These are phyloP conservation scores for Amaranthus hypochondriacus DNA, from an alignment of 148 eudicot species.

Conservation along the genomic window DNA sequence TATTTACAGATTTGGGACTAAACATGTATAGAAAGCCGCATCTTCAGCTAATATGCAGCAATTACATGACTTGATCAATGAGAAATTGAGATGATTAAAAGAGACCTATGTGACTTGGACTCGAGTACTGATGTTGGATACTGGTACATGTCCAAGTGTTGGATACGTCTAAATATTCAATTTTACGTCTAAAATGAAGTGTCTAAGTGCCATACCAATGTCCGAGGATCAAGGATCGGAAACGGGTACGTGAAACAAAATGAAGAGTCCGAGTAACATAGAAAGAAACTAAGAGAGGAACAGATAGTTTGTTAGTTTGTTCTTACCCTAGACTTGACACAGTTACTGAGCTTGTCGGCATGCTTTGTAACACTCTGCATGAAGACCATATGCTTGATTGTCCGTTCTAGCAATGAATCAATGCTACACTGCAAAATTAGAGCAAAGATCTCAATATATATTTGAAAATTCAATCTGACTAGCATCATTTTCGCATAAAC, in stretches of 20 bases:
- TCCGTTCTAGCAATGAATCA: conserved; percentile 85
- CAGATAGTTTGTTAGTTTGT: background rate
- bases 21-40: background rate
- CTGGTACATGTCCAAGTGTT: too few relatives aligned
- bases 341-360: conserved; percentile 64
- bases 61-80: background rate
- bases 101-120: background rate
- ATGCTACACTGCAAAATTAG: conserved; percentile 77
- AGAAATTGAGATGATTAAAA: background rate
- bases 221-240: too few relatives aligned
- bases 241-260: too few relatives aligned
- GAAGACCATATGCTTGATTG: conserved; percentile 90
- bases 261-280: too few relatives aligned
- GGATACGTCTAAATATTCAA: too few relatives aligned
- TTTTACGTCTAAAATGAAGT: too few relatives aligned
- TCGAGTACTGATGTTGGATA: too few relatives aligned
- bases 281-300: background rate
- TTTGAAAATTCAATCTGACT: background rate
- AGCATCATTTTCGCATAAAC: background rate
- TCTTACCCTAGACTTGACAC: conserved; percentile 58
- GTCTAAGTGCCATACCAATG: too few relatives aligned
- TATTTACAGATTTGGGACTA: background rate
- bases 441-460: conserved; percentile 26
- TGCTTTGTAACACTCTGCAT: conserved; percentile 75
- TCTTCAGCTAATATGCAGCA: background rate